Evolutionary conservation across 2,329 filamentous ascomycete species (phyloP).

Genomic region (Hypoxylon sp.): DNA sequence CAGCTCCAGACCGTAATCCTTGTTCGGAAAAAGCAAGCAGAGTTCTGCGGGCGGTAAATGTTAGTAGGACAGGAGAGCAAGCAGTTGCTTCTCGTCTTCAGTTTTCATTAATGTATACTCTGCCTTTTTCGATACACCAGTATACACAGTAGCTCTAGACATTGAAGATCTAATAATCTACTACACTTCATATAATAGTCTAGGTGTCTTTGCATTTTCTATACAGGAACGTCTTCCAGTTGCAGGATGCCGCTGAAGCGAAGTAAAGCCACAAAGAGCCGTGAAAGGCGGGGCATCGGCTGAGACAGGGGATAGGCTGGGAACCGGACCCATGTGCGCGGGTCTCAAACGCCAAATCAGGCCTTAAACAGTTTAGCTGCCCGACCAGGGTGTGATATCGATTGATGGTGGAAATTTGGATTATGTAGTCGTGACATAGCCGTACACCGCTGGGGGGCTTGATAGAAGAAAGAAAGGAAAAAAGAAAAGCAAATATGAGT

Average conservation of each 20-base stretch:
- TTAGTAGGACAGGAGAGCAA: background rate
- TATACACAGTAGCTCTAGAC: too few relatives aligned
- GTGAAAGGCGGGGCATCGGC: constrained; percentile 9
- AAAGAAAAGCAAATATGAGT: background rate
- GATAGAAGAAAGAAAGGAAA: background rate
- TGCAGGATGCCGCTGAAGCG: constrained; percentile 12
- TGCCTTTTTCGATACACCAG: background rate
- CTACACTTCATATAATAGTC: background rate
- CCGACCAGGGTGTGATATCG: constrained; percentile 1
- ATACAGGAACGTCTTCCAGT: constrained; percentile 8
- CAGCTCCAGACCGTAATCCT: background rate
- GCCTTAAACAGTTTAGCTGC: constrained; percentile 29
- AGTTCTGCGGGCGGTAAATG: background rate
- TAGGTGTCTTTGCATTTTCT: background rate
- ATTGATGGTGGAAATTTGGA: constrained; percentile 1
- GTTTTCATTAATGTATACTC: background rate
- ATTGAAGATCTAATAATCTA: background rate
- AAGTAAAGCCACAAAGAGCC: constrained; percentile 17
- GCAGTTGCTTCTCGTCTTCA: background rate
- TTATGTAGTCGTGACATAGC: background rate
- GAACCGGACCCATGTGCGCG: constrained; percentile 27
- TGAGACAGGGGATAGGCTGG: constrained; percentile 19
- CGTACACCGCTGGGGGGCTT: constrained; percentile 25
- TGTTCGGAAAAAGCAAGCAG: constrained; percentile 8
- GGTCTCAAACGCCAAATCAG: constrained; percentile 32